Base-by-base conservation (phyloP, 2,329 filamentous ascomycete species). In the Alternaria arborescens region DNA sequence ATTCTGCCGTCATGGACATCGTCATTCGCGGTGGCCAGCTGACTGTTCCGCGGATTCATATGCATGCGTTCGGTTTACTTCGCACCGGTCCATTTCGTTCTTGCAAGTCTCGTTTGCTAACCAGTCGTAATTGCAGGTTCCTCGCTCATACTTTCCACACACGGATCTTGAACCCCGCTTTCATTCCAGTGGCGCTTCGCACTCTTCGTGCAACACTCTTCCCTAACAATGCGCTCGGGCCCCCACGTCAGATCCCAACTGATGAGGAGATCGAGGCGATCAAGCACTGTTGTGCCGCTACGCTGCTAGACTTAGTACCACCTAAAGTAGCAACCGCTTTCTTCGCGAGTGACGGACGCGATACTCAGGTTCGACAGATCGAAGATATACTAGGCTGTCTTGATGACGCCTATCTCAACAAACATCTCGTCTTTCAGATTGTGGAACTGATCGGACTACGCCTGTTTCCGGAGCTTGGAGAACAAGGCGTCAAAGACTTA, bases 391-490 rank as follows among this genome's bases (percentile, higher is more conserved):
- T 98, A 47, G 88, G 91, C 70, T 83, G 94, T 38, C 89, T 97
- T 67, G 87, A 86, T 16, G 93, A 97, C 78, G 83, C 86, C 52
- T 97, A 97, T 80, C 90, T 93, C 80, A 99, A 99, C 80, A 96
- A 94, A 81, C 93, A 97, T 80, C 82, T 98, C 32, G 82, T 97
- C 69, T 97, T 97, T 74, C 85, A 88, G 44, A 83, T 95, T 48
- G 81, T 98, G 34, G 95, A 99, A 80, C 80, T 94, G 59, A 77
- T 97, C 2, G 82, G 97, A n/a, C 86, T 93, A 58, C 88, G 90
- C 66, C 79, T 98, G 63, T 87, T 97, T 74, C 95, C 95, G 5
- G 95, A 99, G 80, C 77, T 98, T 71, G 85, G 85, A 55, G 90
- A 92, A 71, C 88, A 87, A 75, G 88, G 88, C 38, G 86, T 92